phyloP scores from a whole-genome alignment of 1,284 basidiomycete species.

The Hypsizygus ulmarius region DNA sequence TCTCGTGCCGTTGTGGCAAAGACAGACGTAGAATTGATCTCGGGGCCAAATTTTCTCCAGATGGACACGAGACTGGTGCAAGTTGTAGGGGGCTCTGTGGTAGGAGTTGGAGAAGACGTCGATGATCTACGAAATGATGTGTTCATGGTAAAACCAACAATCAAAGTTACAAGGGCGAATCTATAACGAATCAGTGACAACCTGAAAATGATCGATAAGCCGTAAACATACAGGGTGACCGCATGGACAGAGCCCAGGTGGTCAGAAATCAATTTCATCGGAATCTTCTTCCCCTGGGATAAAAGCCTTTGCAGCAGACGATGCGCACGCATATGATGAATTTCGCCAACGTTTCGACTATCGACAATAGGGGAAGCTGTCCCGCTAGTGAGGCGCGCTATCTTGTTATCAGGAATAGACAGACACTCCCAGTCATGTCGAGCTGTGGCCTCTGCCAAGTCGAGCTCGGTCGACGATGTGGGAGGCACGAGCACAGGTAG shows the following conservation, averaged over 20 bases:
- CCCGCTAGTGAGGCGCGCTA: constrained; percentile 35
- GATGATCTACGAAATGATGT: constrained; percentile 42
- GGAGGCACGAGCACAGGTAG: constrained; percentile 53
- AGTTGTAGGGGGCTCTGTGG: constrained; percentile 22
- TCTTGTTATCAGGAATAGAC: constrained; percentile 40
- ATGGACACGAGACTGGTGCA: constrained; percentile 32
- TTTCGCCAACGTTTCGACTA: constrained; percentile 38
- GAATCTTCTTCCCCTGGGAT: constrained; percentile 33
- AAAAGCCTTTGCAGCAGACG: constrained; percentile 47
- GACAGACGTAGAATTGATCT: constrained; percentile 37
- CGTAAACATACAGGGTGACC: constrained; percentile 55
- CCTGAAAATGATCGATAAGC: constrained; percentile 8
- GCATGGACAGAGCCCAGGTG: constrained; percentile 50
- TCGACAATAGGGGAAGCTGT: constrained; percentile 43
- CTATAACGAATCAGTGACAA: constrained; percentile 32
- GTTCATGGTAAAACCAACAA: constrained; percentile 64
- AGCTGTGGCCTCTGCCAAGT: constrained; percentile 33
- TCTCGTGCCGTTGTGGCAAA: constrained; percentile 31
- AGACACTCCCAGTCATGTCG: constrained; percentile 50
- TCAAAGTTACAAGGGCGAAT: constrained; percentile 62
- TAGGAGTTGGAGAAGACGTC: constrained; percentile 30
- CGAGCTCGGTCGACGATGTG: constrained; percentile 24
- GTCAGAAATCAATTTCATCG: constrained; percentile 34
- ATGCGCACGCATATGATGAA: constrained; percentile 42
- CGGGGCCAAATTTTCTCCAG: constrained; percentile 30